A percentile compares a stretch with the other conserved stretches of the same genome.
Evolutionary conservation across 495 filamentous ascomycete species (phyloP).

Genomic region (Parathielavia appendiculata): DNA sequence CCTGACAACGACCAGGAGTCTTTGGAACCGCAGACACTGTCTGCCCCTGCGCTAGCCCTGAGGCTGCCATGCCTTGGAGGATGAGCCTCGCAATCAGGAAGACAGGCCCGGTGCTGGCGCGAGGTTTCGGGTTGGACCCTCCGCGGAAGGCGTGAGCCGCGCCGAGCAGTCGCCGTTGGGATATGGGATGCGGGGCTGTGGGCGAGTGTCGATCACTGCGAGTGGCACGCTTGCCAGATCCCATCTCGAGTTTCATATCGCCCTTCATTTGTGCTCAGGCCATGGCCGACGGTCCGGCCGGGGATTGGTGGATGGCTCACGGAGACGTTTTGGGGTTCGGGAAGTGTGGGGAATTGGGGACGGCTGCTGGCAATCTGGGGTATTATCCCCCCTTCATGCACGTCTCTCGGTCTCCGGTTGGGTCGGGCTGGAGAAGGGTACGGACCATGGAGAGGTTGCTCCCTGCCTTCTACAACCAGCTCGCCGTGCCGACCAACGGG

Average conservation of each 20-base stretch:
- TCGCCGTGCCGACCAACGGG: constrained; percentile 8
- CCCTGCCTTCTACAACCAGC: constrained; percentile 1
- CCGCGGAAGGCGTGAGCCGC: constrained; percentile 37
- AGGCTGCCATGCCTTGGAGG: constrained; percentile 2
- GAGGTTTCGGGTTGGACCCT: constrained; percentile 41
- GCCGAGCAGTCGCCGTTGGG: constrained; percentile 31
- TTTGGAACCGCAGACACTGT: constrained; percentile 1
- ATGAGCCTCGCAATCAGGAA: constrained; percentile 43
- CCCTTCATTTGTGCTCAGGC: constrained; percentile 36
- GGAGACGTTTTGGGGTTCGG: constrained; percentile 12
- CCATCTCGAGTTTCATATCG: constrained; percentile 34
- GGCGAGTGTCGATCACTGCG: constrained; percentile 34
- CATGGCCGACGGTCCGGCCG: constrained; percentile 23
- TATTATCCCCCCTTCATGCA: constrained; percentile 30
- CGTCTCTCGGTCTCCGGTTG: constrained; percentile 11
- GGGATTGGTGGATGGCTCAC: constrained; percentile 23
- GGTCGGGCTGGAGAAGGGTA: neutral
- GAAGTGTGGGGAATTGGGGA: constrained; percentile 32
- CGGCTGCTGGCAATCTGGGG: constrained; percentile 26
- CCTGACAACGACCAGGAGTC: constrained; percentile 1
- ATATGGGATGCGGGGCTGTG: constrained; percentile 38
- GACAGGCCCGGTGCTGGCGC: constrained; percentile 41
- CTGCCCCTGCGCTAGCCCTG: neutral
- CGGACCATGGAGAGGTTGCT: neutral
- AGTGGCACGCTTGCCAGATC: constrained; percentile 29